phyloP scores from a whole-genome alignment of 2,329 filamentous ascomycete species.

The Colletotrichum caudatum region DNA sequence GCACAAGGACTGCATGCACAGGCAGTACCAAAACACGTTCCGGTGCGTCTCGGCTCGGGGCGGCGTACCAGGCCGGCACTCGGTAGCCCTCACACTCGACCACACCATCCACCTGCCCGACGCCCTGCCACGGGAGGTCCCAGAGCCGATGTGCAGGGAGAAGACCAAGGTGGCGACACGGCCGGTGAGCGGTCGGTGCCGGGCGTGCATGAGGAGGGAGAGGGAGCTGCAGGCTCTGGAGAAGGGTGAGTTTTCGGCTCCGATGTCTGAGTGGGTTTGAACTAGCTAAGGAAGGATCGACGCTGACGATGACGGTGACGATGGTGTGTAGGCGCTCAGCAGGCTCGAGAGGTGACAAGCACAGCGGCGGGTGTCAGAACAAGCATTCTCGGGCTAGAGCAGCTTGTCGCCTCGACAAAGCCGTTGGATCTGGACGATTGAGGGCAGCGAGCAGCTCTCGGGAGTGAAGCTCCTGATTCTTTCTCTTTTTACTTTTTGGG shows the following conservation, averaged over 20 bases:
- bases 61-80: constrained; percentile 14
- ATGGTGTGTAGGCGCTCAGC: not conserved
- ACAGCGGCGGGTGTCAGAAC: constrained; percentile 28
- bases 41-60: constrained; percentile 47
- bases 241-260: not conserved
- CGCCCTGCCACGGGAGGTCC: constrained; percentile 41
- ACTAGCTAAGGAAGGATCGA: not conserved
- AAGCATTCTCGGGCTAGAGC: constrained; percentile 35
- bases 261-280: not conserved
- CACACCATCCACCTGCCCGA: constrained; percentile 35
- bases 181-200: constrained; percentile 45
- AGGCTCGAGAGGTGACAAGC: not conserved
- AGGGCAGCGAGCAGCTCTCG: not conserved
- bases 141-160: constrained; percentile 41
- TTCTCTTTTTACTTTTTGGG: not conserved
- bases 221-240: constrained; percentile 4
- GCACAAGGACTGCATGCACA: constrained; percentile 48
- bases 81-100: constrained; percentile 40
- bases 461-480: not conserved
- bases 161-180: constrained; percentile 41
- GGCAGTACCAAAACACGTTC: constrained; percentile 52
- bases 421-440: constrained; percentile 28
- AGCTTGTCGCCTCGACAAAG: constrained; percentile 34
- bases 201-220: constrained; percentile 39
- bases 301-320: not conserved